Percentiles rank a stretch among this genome's conserved stretches.
These are phyloP conservation scores for Talaromyces stipitatus DNA, from an alignment of 495 filamentous ascomycete species.

Conservation along the genomic window DNA sequence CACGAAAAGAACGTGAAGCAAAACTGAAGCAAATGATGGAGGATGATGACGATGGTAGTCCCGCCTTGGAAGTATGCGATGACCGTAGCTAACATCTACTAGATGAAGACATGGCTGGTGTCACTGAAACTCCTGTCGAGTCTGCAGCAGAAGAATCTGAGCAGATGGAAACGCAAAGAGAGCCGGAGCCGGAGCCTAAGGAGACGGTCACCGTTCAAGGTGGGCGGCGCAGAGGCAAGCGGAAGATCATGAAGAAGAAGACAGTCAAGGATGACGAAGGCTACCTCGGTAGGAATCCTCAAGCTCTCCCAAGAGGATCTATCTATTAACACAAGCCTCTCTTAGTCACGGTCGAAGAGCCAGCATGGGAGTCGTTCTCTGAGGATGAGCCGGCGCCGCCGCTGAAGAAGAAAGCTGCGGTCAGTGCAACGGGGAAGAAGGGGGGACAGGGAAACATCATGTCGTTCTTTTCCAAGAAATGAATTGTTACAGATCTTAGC, in stretches of 20 bases:
- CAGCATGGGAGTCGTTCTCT: constrained; percentile 91
- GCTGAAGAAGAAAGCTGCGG: constrained; percentile 51
- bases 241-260: constrained; percentile 84
- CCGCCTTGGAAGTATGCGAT: background rate
- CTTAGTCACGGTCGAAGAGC: constrained; percentile 83
- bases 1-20: constrained; percentile 63
- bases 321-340: constrained; percentile 8
- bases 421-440: constrained; percentile 43
- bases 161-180: constrained; percentile 40
- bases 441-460: constrained; percentile 81
- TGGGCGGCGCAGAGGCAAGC: constrained; percentile 69
- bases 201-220: constrained; percentile 41
- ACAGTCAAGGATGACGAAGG: constrained; percentile 88
- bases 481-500: background rate
- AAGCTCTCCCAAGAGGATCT: background rate
- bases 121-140: constrained; percentile 14
- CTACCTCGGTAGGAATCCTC: constrained; percentile 66
- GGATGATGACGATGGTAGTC: constrained; percentile 50
- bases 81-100: background rate
- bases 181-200: constrained; percentile 38
- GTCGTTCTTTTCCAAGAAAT: constrained; percentile 91
- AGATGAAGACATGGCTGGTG: constrained; percentile 45
- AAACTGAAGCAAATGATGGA: constrained; percentile 83
- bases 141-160: constrained; percentile 19
- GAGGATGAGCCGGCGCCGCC: constrained; percentile 72